These are phyloP conservation scores for Neofusicoccum sp. DNA, from an alignment of 2,329 filamentous ascomycete genomes.

Conservation along the genomic window DNA sequence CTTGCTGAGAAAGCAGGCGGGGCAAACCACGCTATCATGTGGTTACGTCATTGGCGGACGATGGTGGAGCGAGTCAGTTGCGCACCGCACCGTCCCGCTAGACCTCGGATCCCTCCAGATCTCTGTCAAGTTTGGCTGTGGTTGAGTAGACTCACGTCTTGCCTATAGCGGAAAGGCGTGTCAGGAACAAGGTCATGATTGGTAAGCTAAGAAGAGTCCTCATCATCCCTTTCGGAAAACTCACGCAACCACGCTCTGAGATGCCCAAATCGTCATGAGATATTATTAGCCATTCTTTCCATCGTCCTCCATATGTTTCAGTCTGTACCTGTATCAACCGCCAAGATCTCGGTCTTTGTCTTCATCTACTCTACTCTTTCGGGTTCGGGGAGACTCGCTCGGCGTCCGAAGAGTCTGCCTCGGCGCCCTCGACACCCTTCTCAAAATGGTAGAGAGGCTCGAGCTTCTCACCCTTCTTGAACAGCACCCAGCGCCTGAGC, in stretches of 20 bases:
- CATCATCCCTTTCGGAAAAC: too few relatives aligned
- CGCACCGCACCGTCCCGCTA: neutral
- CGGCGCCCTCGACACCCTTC: constrained; percentile 2
- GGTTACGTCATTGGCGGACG: neutral
- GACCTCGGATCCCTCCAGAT: neutral
- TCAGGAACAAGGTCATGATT: too few relatives aligned
- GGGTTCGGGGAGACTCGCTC: neutral
- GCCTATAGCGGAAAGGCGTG: too few relatives aligned
- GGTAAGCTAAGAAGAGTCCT: too few relatives aligned
- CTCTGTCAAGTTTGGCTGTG: neutral
- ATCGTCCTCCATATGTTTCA: too few relatives aligned
- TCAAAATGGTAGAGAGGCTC: constrained; percentile 42
- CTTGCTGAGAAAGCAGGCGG: constrained; percentile 4
- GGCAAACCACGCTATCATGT: neutral
- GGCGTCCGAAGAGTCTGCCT: neutral
- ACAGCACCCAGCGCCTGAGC: constrained; percentile 44
- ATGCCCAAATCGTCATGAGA: too few relatives aligned
- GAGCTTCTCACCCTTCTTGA: constrained; percentile 30
- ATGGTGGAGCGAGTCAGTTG: neutral
- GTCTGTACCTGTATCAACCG: too few relatives aligned
- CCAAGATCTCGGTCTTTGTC: too few relatives aligned
- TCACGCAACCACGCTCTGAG: too few relatives aligned
- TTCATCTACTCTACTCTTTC: neutral
- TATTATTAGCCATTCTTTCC: too few relatives aligned
- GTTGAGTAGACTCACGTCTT: too few relatives aligned